phyloP scores from a whole-genome alignment of 2,329 filamentous ascomycete species.

The Fonsecaea multimorphosa region DNA sequence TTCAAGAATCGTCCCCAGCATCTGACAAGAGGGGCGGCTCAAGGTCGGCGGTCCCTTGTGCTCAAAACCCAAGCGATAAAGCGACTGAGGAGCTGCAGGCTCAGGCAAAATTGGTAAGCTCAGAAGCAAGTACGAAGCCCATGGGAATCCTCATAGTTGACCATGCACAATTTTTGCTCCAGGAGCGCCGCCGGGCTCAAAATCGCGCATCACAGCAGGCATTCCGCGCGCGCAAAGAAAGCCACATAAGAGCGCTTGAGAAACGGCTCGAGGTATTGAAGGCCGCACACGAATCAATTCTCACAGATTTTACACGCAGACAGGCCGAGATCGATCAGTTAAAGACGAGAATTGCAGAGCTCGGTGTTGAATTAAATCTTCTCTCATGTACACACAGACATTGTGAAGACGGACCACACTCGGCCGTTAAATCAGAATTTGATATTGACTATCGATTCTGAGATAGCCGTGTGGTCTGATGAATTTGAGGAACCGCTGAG shows the following conservation, averaged over 20 bases:
- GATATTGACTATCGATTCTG: background rate
- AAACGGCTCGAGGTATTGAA: conserved; percentile 61
- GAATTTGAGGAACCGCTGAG: background rate
- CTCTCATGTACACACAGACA: background rate
- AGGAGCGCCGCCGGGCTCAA: conserved; percentile 85
- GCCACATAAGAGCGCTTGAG: conserved; percentile 82
- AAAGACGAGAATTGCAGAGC: background rate
- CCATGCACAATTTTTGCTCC: too few relatives aligned
- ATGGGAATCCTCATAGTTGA: background rate
- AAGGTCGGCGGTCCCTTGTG: background rate
- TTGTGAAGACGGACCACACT: background rate
- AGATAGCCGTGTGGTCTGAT: background rate
- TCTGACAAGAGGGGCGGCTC: background rate
- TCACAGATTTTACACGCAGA: background rate
- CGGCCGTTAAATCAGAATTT: background rate
- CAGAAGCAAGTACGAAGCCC: background rate
- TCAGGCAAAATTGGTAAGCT: background rate
- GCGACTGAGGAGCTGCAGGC: background rate
- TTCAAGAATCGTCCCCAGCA: background rate
- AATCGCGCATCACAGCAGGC: conserved; percentile 89
- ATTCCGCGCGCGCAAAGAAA: conserved; percentile 92
- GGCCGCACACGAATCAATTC: background rate
- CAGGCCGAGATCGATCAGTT: background rate
- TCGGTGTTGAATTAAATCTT: background rate
- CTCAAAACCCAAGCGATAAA: background rate